These are phyloP conservation scores for Jaltomata sinuosa DNA, from an alignment of 257 asterid genomes.

Conservation along the genomic window DNA sequence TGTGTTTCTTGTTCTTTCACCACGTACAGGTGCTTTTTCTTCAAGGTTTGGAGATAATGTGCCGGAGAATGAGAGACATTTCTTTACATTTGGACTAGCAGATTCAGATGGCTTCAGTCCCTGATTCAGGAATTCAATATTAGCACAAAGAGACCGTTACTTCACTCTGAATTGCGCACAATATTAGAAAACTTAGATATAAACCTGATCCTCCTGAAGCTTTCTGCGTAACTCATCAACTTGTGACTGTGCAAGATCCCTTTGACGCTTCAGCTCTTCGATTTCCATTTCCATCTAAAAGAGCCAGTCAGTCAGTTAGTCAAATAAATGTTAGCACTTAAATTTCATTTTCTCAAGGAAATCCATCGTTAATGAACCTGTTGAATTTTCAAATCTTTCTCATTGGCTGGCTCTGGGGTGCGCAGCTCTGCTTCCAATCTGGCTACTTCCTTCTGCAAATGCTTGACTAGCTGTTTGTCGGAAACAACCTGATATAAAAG, in stretches of 20 bases:
- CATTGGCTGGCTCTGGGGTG: slow-evolving; percentile 72
- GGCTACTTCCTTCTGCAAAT: slow-evolving; percentile 94
- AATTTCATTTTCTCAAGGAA: not conserved
- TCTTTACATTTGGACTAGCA: slow-evolving; percentile 50
- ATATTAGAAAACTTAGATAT: not conserved
- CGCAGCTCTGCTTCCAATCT: slow-evolving; percentile 83
- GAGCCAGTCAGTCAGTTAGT: not conserved
- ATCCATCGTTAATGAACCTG: slow-evolving; percentile 44
- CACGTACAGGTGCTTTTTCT: slow-evolving; percentile 30
- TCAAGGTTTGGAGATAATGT: slow-evolving; percentile 51
- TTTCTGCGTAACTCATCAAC: slow-evolving; percentile 69
- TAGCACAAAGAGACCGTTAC: not conserved
- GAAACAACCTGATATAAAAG: slow-evolving; percentile 55
- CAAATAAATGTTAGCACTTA: not conserved
- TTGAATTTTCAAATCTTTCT: slow-evolving; percentile 59
- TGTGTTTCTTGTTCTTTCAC: slow-evolving; percentile 44
- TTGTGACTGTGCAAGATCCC: slow-evolving; percentile 88
- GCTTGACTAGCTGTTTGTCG: slow-evolving; percentile 91
- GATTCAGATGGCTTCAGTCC: slow-evolving; percentile 37
- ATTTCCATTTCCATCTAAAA: slow-evolving; percentile 87
- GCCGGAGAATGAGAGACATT: slow-evolving; percentile 82
- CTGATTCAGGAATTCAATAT: slow-evolving; percentile 18
- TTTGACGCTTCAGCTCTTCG: slow-evolving; percentile 83
- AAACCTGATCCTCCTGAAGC: slow-evolving; percentile 71
- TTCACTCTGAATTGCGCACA: not conserved